A percentile compares a stretch with the other conserved stretches of the same genome.
Conservation (phyloP, 371 early-diverging fungal genomes). For the Mucor circinelloides region DNA sequence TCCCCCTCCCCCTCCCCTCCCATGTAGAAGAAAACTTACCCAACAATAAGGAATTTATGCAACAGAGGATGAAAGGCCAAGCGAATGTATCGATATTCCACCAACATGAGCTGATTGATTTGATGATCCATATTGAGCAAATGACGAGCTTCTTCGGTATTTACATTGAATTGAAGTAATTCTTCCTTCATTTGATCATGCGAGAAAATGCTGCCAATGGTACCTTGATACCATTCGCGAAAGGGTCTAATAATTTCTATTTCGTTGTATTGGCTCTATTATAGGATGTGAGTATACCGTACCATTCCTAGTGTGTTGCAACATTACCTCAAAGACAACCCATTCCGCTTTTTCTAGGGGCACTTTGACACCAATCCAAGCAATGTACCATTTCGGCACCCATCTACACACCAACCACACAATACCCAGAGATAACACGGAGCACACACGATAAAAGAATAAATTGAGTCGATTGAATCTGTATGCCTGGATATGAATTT, state of each 20-base stretch:
- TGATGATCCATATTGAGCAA: constrained; percentile 41
- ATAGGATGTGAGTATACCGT: not conserved
- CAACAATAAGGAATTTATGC: constrained; percentile 71
- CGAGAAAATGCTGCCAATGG: constrained; percentile 72
- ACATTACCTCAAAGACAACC: constrained; percentile 69
- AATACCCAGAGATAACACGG: constrained; percentile 72
- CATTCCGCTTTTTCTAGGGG: constrained; percentile 69
- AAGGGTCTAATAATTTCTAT: constrained; percentile 56
- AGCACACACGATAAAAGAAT: constrained; percentile 62
- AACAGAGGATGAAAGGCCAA: constrained; percentile 83
- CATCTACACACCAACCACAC: constrained; percentile 81
- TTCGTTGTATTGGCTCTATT: constrained; percentile 77
- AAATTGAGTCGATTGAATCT: constrained; percentile 41
- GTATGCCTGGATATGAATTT: constrained; percentile 71
- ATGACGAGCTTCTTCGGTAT: constrained; percentile 13
- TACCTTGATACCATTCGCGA: constrained; percentile 67
- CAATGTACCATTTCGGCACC: constrained; percentile 78
- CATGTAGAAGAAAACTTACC: constrained; percentile 41
- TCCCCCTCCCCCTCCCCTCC: too few species aligned
- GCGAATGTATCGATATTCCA: constrained; percentile 82
- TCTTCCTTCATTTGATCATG: constrained; percentile 45
- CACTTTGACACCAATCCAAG: constrained; percentile 61
- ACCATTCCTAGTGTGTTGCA: too few species aligned
- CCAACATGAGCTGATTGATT: constrained; percentile 51
- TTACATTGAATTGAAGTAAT: constrained; percentile 28